Evolutionary conservation across 2,329 filamentous ascomycete species (phyloP), one percentile per base, ranked within the genome.

Genomic region (Phymatotrichopsis omnivora): DNA sequence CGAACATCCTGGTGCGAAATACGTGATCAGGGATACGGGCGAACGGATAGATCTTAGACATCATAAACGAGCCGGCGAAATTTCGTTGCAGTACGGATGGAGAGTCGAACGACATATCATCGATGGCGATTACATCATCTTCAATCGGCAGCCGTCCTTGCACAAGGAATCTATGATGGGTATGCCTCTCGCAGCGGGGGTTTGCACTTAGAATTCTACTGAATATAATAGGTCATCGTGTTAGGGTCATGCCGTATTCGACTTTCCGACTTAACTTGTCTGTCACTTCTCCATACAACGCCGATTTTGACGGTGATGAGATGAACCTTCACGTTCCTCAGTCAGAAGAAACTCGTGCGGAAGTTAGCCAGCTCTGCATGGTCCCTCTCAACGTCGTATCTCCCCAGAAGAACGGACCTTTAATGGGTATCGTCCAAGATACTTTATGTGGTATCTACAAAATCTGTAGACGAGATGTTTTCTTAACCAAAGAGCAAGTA

Each of bases 91-190:
- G 60, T 94, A 94, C 62, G 93, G 93, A 37, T 96, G 89, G 89
- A 96, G 95, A 63, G 93, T 99, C 27, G 91, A 99, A 67, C 82
- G 91, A 52, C 91, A 99, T 66, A 77, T 99, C 54, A 80, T 93
- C 60, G 85, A 94, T 60, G 89, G 89, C 47, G 91, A 99, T 65
- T 93, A 85, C 56, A 96, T 99, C 67, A 87, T 98, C 61, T 99
- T 99, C 77, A 99, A 98, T 65, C 91, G 91, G 73, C 91, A 99
- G 63, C 91, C 91, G 1, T 99, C 91, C 27, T 72, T 99, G 60
- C 91, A 99, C 73, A 99, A 99, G 67, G 91, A 98, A 63, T 98
- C 91, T 50, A 99, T 98, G 91, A 98, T 98, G 93, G 91, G 85
- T 65, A 50, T 41, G 37, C 32, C 11, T 28, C 35, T 10, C 19